Base-by-base conservation (phyloP, 2,329 filamentous ascomycete genomes). In the Aureobasidium subglaciale region DNA sequence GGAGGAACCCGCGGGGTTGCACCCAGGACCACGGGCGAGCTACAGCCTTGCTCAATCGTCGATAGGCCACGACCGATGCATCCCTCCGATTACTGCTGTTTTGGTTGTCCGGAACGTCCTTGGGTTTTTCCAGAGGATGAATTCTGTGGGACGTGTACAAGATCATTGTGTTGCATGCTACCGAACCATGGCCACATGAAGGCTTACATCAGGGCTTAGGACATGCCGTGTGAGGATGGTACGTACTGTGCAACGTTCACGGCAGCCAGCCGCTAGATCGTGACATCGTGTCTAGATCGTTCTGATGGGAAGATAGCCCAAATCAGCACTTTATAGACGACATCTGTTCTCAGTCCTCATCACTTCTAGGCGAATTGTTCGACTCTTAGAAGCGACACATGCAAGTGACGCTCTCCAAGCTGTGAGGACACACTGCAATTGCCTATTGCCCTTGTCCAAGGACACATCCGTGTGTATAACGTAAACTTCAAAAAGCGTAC, bases 91-190 rank as follows among this genome's bases (percentile, higher is more conserved):
- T 16, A 20, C 25, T 13, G 7, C 16, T 29, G n/a, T n/a, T 29
- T 29, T 15, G 22, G 18, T 38, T 20, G 46, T 50, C 45, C 37
- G 32, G 22, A 29, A 5, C n/a, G 22, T 10, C 46, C 38, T 27
- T 50, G 32, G 30, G 22, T 48, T 25, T 29, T 8, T 48, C 18
- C 6, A 13, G 20, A 25, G 32, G n/a, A 15, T 8, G 16, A 5
- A 27, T 7, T 11, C 20, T 29, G 46, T 38, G 34, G 22, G 29
- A 38, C 22, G n/a, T n/a, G 46, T 38, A 25, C 46, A 25, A 50
- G 24, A 22, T 38, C 29, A 38, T 50, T 50, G 46, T 50, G 46
- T 6, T 50, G 46, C 46, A 50, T 50, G n/a, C 43, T 50, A 15
- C 45, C 30, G n/a, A 50, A 50, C 34, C 22, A 38, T 10, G 24